Evolutionary conservation across 2,329 filamentous ascomycete species (phyloP).

Genomic region (Immersiporthe knoxdaviesiana): DNA sequence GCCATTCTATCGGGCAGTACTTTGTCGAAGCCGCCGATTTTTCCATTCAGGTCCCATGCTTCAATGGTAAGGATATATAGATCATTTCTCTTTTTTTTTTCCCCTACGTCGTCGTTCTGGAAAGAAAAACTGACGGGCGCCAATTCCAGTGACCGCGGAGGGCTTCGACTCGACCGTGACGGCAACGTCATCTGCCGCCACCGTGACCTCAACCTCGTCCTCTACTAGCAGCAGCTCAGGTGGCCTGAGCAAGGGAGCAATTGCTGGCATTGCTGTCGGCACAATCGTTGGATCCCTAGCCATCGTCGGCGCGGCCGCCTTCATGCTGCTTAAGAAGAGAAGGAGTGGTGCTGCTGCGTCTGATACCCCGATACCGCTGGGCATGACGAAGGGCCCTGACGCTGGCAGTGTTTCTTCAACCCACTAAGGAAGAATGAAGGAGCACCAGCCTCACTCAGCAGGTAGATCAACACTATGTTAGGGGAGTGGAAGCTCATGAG

Average conservation of each 20-base stretch:
- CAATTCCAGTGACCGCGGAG: constrained; percentile 35
- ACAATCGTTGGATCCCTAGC: constrained; percentile 39
- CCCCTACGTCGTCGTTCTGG: too few species aligned
- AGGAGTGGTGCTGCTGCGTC: not conserved
- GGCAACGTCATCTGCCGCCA: constrained; percentile 30
- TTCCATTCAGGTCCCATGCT: constrained; percentile 39
- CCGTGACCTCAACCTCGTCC: constrained; percentile 19
- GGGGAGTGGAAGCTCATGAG: not conserved
- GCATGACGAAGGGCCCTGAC: constrained; percentile 10
- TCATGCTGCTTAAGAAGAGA: constrained; percentile 34
- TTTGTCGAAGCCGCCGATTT: constrained; percentile 40
- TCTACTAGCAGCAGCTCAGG: constrained; percentile 28
- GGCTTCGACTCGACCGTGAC: constrained; percentile 36
- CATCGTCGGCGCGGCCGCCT: constrained; percentile 37
- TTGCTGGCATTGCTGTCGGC: constrained; percentile 44
- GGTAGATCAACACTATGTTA: not conserved
- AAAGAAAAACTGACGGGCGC: too few species aligned
- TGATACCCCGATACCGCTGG: not conserved
- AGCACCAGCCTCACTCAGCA: not conserved
- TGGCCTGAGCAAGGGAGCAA: constrained; percentile 40
- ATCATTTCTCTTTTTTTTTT: not conserved
- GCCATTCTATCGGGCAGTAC: constrained; percentile 33
- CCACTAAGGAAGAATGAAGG: not conserved
- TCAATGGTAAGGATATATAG: constrained; percentile 35
- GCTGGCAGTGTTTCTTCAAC: constrained; percentile 19